Percentiles rank a stretch among this genome's conserved stretches.
phyloP scores from a whole-genome alignment of 1,139 yeast genomes.

The Taphrina wiesneri region DNA sequence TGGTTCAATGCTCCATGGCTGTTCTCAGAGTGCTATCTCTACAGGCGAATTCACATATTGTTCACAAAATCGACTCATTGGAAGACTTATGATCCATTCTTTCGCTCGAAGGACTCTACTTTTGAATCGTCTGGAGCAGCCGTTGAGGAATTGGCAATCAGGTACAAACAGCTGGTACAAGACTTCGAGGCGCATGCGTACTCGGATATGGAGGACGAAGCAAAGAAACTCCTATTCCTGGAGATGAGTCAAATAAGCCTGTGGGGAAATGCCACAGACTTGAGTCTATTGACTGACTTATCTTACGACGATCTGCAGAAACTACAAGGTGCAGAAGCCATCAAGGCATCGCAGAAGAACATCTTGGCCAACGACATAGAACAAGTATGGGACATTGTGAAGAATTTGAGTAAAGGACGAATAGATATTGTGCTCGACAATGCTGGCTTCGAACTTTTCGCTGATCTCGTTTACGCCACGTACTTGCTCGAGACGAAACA shows the following conservation, averaged over 20 bases:
- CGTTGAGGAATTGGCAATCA: constrained; percentile 74
- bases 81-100: constrained; percentile 70
- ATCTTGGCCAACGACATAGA: constrained; percentile 76
- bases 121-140: constrained; percentile 75
- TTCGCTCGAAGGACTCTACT: constrained; percentile 66
- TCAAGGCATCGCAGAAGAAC: constrained; percentile 79
- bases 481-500: constrained; percentile 73
- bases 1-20: constrained; percentile 96
- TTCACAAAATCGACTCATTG: constrained; percentile 53
- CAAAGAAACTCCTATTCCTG: constrained; percentile 50
- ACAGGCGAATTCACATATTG: constrained; percentile 60
- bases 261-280: constrained; percentile 98
- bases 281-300: constrained; percentile 75
- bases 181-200: constrained; percentile 45
- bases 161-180: constrained; percentile 57
- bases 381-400: constrained; percentile 59
- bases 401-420: constrained; percentile 50
- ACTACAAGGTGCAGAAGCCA: constrained; percentile 78
- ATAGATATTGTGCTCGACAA: constrained; percentile 89
- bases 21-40: constrained; percentile 78
- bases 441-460: constrained; percentile 90
- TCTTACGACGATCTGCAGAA: constrained; percentile 85
- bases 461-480: constrained; percentile 75
- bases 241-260: constrained; percentile 86
- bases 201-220: constrained; percentile 48